phyloP scores from a whole-genome alignment of 1,284 basidiomycete genomes.

The Moesziomyces parantarcticus region DNA sequence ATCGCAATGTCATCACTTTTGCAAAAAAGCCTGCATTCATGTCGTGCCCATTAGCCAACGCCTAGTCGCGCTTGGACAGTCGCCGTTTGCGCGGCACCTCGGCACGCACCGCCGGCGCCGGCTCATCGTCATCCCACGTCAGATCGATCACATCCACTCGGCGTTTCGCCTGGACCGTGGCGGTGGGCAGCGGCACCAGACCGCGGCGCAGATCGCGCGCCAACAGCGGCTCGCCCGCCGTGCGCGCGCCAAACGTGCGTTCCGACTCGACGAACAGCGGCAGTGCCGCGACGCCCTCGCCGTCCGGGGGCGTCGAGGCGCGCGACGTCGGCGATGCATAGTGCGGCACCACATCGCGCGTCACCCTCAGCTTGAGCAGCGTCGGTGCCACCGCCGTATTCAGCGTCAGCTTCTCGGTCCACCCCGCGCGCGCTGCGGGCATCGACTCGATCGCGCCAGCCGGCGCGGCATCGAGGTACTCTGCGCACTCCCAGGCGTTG shows the following conservation, averaged over 20 bases:
- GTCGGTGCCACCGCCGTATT: slow-evolving; percentile 35
- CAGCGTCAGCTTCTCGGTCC: slow-evolving; percentile 21
- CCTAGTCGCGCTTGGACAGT: slow-evolving; percentile 27
- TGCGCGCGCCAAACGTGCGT: slow-evolving; percentile 35
- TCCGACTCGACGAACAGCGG: slow-evolving; percentile 44
- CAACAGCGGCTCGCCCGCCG: slow-evolving; percentile 44
- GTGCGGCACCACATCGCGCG: slow-evolving; percentile 41
- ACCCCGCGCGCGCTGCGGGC: no score
- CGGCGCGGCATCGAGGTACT: slow-evolving; percentile 34
- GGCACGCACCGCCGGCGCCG: neutral
- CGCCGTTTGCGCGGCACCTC: slow-evolving; percentile 17
- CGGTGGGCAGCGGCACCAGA: slow-evolving; percentile 5
- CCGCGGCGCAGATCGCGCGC: slow-evolving; percentile 49
- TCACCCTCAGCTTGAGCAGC: slow-evolving; percentile 28
- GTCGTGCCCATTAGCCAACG: neutral
- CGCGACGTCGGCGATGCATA: slow-evolving; percentile 29
- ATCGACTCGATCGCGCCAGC: no score
- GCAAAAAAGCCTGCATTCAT: no score
- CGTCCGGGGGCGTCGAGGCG: slow-evolving; percentile 1
- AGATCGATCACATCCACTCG: slow-evolving; percentile 39
- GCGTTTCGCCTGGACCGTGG: neutral
- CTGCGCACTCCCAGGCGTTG: slow-evolving; percentile 46
- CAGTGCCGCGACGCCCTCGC: slow-evolving; percentile 1
- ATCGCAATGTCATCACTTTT: neutral
- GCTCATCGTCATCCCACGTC: slow-evolving; percentile 40